Percentiles rank a stretch among this genome's conserved stretches.
Conservation (phyloP, 306 rosid species). For the Mimosa bimucronata region DNA sequence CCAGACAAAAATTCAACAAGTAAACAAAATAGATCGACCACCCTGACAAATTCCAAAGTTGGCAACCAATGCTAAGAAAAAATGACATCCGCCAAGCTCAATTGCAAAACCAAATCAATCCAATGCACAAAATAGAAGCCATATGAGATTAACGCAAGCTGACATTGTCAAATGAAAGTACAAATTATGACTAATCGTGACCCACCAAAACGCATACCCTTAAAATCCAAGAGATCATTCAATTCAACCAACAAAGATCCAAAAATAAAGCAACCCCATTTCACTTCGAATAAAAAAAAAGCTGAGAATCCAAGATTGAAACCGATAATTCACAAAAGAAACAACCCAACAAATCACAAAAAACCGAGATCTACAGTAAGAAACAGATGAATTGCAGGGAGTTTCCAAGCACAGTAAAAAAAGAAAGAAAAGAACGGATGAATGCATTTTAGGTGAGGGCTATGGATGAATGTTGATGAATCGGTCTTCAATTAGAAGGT, state of each 20-base stretch:
- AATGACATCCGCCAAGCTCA: conserved; percentile 2
- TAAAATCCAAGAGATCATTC: neutral
- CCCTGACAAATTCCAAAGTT: conserved; percentile 4
- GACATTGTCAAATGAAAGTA: neutral
- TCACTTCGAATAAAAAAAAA: conserved; percentile 24
- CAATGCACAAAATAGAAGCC: conserved; percentile 18
- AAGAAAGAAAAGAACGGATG: neutral
- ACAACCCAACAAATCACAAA: conserved; percentile 11
- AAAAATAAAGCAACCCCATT: conserved; percentile 15
- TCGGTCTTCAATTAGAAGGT: too few relatives aligned
- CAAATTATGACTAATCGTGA: conserved; percentile 16
- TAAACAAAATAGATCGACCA: conserved; percentile 23
- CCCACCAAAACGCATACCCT: neutral
- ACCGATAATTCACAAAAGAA: neutral
- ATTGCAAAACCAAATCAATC: conserved; percentile 24
- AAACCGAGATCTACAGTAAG: conserved; percentile 32
- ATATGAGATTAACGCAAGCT: neutral
- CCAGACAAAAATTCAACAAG: too few relatives aligned
- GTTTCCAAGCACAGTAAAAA: neutral
- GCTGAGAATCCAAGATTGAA: neutral
- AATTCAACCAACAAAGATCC: conserved; percentile 21
- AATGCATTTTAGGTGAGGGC: too few relatives aligned
- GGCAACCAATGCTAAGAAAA: conserved; percentile 19
- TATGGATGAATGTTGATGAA: too few relatives aligned
- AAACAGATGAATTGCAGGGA: neutral